Percentiles rank a stretch among this genome's conserved stretches.
Evolutionary conservation across 495 filamentous ascomycete genomes (phyloP).

Genomic region (Aspergillus carlsbadensis): DNA sequence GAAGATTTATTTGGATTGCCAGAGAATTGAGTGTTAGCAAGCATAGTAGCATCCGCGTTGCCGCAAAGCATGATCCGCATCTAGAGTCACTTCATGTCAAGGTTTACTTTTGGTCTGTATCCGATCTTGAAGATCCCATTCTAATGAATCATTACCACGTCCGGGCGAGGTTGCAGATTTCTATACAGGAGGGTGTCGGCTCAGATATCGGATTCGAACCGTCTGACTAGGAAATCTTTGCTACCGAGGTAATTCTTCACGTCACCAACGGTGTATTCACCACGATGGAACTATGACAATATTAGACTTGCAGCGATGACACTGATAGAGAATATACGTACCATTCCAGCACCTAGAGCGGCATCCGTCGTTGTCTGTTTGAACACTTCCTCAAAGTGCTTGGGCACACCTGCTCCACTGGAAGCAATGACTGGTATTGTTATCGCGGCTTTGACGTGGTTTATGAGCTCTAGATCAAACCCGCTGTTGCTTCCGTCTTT

Average conservation of each 20-base stretch:
- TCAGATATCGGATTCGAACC: slow-evolving; percentile 58
- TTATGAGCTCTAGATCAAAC: slow-evolving; percentile 90
- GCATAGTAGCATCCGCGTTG: no score
- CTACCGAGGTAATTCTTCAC: slow-evolving; percentile 83
- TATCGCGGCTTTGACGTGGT: slow-evolving; percentile 77
- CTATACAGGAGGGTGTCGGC: not conserved
- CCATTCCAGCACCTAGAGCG: slow-evolving; percentile 91
- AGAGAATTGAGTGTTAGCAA: no score
- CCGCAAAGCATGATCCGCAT: no score
- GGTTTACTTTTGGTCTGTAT: no score
- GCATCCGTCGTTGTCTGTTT: slow-evolving; percentile 82
- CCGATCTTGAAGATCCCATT: no score
- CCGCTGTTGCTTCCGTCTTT: slow-evolving; percentile 93
- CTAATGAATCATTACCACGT: no score
- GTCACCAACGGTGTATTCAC: slow-evolving; percentile 89
- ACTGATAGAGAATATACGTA: slow-evolving; percentile 34
- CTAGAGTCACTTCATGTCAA: no score
- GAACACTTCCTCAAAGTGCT: slow-evolving; percentile 91
- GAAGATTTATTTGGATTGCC: no score
- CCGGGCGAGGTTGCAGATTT: no score
- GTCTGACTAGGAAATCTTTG: slow-evolving; percentile 71
- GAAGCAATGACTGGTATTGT: slow-evolving; percentile 95
- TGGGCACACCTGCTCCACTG: slow-evolving; percentile 86
- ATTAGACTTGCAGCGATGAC: slow-evolving; percentile 15
- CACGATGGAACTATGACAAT: slow-evolving; percentile 73